phyloP scores from a whole-genome alignment of 805 yeast species.

The Metschnikowia cubensis region DNA sequence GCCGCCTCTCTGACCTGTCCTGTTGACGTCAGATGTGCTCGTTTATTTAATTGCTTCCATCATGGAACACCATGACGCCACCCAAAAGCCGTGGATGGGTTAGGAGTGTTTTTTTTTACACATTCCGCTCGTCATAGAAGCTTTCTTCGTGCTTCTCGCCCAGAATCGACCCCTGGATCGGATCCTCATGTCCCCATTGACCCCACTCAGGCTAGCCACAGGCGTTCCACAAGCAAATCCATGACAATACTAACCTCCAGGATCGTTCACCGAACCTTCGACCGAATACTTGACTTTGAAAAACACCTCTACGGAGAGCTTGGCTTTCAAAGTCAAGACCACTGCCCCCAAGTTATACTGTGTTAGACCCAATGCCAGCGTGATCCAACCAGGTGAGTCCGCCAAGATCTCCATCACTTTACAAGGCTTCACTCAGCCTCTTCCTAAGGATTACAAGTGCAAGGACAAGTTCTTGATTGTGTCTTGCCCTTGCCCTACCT shows the following conservation, averaged over 20 bases:
- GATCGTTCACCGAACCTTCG: constrained; percentile 70
- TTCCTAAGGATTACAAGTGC: constrained; percentile 69
- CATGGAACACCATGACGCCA: not conserved
- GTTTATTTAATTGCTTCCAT: not conserved
- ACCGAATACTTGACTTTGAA: constrained; percentile 57
- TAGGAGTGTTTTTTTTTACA: too few species aligned
- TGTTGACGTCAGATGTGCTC: not conserved
- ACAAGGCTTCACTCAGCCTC: constrained; percentile 77
- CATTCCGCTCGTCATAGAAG: too few species aligned
- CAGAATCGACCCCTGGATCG: too few species aligned
- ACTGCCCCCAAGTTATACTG: constrained; percentile 96
- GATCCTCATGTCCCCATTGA: not conserved
- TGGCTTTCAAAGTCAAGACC: constrained; percentile 94
- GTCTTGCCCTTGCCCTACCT: constrained; percentile 69
- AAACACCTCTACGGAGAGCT: constrained; percentile 52
- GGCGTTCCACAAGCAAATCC: not conserved
- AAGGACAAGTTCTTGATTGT: constrained; percentile 91
- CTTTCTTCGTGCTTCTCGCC: too few species aligned
- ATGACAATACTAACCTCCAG: constrained; percentile 34
- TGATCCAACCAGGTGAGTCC: constrained; percentile 69
- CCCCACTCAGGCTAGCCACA: not conserved
- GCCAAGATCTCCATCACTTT: constrained; percentile 76
- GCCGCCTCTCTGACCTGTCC: not conserved
- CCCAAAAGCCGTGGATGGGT: not conserved
- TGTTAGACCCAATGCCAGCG: constrained; percentile 92